Conservation (phyloP, 2,329 filamentous ascomycete genomes). For the Beauveria brongniartii region DNA sequence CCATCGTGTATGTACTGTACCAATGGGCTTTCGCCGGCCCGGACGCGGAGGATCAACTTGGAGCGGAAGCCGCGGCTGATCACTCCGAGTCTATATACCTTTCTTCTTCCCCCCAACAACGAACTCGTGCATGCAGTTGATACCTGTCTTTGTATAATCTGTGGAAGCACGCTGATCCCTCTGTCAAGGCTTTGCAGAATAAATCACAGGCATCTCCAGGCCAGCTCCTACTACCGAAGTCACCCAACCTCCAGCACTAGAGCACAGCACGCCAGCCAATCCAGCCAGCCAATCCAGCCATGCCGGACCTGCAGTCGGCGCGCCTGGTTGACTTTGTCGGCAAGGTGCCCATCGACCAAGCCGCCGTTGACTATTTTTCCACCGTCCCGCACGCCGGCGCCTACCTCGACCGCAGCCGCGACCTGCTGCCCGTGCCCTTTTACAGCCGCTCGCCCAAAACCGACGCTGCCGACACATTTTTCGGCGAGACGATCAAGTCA, state of each 20-base stretch:
- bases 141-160: too few species aligned
- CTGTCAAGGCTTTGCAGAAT: not conserved
- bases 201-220: not conserved
- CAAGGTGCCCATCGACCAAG: constrained; percentile 2
- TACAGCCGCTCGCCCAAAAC: not conserved
- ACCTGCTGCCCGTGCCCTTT: not conserved
- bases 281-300: not conserved
- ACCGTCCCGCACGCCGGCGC: not conserved
- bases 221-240: not conserved
- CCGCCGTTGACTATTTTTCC: not conserved
- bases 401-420: not conserved
- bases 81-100: not conserved
- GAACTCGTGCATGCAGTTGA: too few species aligned
- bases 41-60: not conserved
- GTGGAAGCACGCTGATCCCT: not conserved
- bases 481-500: not conserved
- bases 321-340: not conserved
- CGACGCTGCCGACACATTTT: constrained; percentile 2
- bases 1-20: not conserved
- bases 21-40: not conserved
- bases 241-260: not conserved
- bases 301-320: constrained; percentile 1
- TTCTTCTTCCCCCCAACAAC: not conserved
- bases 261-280: too few species aligned
- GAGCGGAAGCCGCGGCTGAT: not conserved